Evolutionary conservation across 371 early-diverging fungal species (phyloP), one percentile per base, ranked within the genome.

Genomic region (Catenaria anguillulae): DNA sequence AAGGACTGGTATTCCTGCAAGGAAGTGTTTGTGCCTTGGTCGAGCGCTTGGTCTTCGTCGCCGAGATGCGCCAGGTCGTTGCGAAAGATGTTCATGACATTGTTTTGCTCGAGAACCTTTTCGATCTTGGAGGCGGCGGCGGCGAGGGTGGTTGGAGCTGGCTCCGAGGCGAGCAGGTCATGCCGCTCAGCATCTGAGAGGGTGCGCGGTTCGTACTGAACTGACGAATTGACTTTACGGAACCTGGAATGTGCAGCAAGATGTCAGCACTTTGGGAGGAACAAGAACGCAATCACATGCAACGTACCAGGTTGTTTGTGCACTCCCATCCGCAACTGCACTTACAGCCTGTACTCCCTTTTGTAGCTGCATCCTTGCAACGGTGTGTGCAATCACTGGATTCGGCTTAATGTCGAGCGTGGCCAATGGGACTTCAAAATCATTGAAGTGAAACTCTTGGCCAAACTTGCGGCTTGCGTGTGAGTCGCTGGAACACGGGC

Each of bases 1-100:
- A 80, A 80, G 26, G 76, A 75, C 66, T 80, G 81, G 63, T 77
- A 77, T 61, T 80, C 56, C 66, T 64, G 63, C 35, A 79, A 64
- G 6, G 62, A 56, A 1, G 75, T 69, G 52, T 77, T 74, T 0
- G 73, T 56, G 0, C 76, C 78, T 60, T 77, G 77, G 40, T 80
- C 81, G 13, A 80, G 55, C 23, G 68, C 50, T 12, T 69, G 54
- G 31, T 79, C 79, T 42, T 81, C 81, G 42, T 80, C 81, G 2
- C 81, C 81, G 21, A 80, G 64, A 1, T 65, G 63, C 46, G 62
- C 56, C 56, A 72, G 77, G 63, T 80, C 78, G 62, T 80, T 74
- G 19, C 55, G 34, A 43, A 76, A 77, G 19, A 80, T 79, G 65
- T 80, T 67, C 29, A 77, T 43, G 26, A 78, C 64, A 21, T 55